Percentiles rank a stretch among this genome's conserved stretches.
Evolutionary conservation across 768 basidiomycete genomes (phyloP).

Genomic region (Boletus subcaerulescens): DNA sequence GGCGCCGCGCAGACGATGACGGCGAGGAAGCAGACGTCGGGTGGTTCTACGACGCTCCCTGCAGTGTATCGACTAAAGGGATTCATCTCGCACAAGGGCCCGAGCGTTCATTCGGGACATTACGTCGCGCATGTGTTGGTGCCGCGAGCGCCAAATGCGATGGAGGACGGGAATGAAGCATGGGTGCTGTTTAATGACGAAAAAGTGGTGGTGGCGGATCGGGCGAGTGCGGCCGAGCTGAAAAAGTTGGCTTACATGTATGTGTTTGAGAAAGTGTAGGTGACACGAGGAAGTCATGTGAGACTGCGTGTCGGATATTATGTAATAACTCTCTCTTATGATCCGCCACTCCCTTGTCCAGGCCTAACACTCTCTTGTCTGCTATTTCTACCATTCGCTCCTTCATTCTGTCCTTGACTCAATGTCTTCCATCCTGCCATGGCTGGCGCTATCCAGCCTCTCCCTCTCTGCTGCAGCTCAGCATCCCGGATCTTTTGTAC

Average conservation of each 20-base stretch:
- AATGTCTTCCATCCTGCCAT: constrained; percentile 7
- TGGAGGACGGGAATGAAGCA: constrained; percentile 38
- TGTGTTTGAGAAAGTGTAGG: constrained; percentile 62
- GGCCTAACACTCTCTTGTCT: too few species aligned
- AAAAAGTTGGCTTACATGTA: constrained; percentile 91
- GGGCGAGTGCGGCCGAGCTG: constrained; percentile 74
- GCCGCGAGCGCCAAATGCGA: constrained; percentile 16
- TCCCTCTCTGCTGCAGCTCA: constrained; percentile 8
- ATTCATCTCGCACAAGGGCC: constrained; percentile 97
- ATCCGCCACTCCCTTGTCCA: not conserved
- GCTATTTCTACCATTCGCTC: not conserved
- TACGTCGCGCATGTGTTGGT: constrained; percentile 79
- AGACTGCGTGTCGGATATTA: too few species aligned
- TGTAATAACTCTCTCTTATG: not conserved
- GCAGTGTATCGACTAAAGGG: constrained; percentile 81
- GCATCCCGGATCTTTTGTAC: constrained; percentile 14
- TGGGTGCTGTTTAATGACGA: constrained; percentile 98
- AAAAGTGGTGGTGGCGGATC: constrained; percentile 89
- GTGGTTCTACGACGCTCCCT: constrained; percentile 61
- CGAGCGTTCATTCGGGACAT: constrained; percentile 91
- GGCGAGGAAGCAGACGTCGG: constrained; percentile 4
- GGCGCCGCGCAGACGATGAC: constrained; percentile 16
- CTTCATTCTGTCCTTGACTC: not conserved
- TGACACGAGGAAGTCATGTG: too few species aligned
- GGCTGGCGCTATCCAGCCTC: constrained; percentile 8